Evolutionary conservation across 345 rosid species (phyloP), one percentile per base, ranked within the genome.

Genomic region (Gossypium australe): DNA sequence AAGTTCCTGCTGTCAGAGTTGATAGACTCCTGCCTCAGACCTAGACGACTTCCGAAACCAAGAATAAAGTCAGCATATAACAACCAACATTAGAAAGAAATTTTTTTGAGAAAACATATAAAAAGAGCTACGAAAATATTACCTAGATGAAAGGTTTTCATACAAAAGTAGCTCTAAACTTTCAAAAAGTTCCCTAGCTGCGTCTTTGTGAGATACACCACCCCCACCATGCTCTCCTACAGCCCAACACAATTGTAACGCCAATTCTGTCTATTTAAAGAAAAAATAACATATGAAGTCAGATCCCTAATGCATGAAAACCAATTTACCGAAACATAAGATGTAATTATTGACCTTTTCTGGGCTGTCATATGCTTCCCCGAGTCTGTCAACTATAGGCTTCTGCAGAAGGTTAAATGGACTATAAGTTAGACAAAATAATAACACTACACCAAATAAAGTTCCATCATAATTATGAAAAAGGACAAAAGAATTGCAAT

Each of bases 161-260:
- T 94, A 94, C 56, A 94, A 76, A 84, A 94, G 98, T 44, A 94
- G 79, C 76, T 94, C 98, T 67, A 92, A 81, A 73, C 90, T 94
- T 85, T 94, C 98, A 75, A 94, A 94, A 75, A 92, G 97, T 79
- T 94, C 98, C 9, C 97, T 92, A 78, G 97, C 98, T 67, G 90
- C 97, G 70, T 92, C 98, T 77, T 87, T 92, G 82, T 89, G 89
- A 59, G 92, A 83, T 73, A 71, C 90, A 48, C 97, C 97, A 14
- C 97, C 98, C 20, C 98, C 98, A 69, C 91, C 95, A 77, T 94
- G 89, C 85, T 94, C 97, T 73, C 98, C 98, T 64, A 92, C 89
- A 79, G 98, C 97, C 98, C 98, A 94, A 80, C 98, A 94, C 64
- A 94, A 82, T 51, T 92, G 94, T 75, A 94, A 81, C 27, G 98